These are phyloP conservation scores for Oxyria digyna DNA, from an alignment of 148 eudicot species.

Conservation along the genomic window DNA sequence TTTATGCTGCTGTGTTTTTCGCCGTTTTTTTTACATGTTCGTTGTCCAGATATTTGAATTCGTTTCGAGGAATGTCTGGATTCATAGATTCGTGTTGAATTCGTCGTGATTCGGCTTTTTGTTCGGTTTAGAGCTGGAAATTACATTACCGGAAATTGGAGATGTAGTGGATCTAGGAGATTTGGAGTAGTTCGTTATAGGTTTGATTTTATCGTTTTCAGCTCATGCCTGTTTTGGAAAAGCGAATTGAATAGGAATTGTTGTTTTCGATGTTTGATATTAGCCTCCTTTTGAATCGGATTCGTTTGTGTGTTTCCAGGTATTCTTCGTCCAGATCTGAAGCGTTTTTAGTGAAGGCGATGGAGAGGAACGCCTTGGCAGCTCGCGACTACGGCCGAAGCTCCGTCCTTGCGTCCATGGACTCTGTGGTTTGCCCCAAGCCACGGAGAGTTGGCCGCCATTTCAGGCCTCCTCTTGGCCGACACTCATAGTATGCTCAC, in stretches of 20 bases:
- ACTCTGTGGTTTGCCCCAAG: slow-evolving; percentile 43
- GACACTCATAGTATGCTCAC: slow-evolving; percentile 14
- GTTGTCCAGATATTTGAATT: neutral
- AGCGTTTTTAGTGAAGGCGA: neutral
- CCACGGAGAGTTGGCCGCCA: slow-evolving; percentile 34
- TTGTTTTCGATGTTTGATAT: neutral
- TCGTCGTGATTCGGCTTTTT: neutral
- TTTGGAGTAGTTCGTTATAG: neutral
- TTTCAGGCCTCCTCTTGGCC: slow-evolving; percentile 16
- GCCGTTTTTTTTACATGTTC: neutral
- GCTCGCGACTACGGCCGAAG: slow-evolving; percentile 6
- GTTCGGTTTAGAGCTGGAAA: neutral
- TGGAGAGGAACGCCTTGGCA: slow-evolving; percentile 10
- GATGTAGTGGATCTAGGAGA: neutral
- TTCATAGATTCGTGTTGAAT: neutral
- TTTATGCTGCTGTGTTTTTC: neutral
- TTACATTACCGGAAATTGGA: neutral
- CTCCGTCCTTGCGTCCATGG: slow-evolving; percentile 7
- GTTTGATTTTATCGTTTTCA: neutral
- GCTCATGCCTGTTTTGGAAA: neutral
- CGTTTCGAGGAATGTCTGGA: neutral
- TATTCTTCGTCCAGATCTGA: slow-evolving; percentile 8
- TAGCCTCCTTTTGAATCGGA: neutral
- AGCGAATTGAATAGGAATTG: neutral
- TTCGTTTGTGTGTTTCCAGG: neutral